Percentiles rank a stretch among this genome's conserved stretches.
phyloP scores from a whole-genome alignment of 768 basidiomycete genomes.

The Pisolithus marmoratus region DNA sequence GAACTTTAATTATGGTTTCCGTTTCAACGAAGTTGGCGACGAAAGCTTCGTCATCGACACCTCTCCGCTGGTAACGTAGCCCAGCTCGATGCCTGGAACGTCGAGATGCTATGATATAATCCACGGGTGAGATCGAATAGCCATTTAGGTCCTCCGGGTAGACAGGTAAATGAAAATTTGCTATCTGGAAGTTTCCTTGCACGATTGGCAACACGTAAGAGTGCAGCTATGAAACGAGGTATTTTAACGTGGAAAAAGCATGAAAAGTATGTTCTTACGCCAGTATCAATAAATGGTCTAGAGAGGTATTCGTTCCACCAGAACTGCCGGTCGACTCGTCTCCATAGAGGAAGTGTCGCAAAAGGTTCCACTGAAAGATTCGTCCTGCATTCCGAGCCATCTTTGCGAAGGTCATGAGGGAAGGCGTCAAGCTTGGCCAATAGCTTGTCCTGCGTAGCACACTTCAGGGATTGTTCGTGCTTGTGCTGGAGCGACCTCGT shows the following conservation, averaged over 20 bases:
- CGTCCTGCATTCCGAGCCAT: slow-evolving; percentile 31
- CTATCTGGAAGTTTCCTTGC: slow-evolving; percentile 85
- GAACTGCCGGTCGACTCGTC: slow-evolving; percentile 82
- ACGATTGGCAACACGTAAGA: slow-evolving; percentile 85
- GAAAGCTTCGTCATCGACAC: slow-evolving; percentile 87
- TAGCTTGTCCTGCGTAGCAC: slow-evolving; percentile 52
- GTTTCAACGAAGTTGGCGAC: slow-evolving; percentile 97
- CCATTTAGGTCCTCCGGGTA: slow-evolving; percentile 32
- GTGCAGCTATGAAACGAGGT: slow-evolving; percentile 50
- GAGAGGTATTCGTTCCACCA: slow-evolving; percentile 96
- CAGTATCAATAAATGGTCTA: slow-evolving; percentile 81
- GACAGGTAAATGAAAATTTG: slow-evolving; percentile 58
- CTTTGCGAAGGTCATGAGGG: slow-evolving; percentile 27
- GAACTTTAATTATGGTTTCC: slow-evolving; percentile 79
- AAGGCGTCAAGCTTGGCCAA: slow-evolving; percentile 55
- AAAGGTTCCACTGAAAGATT: slow-evolving; percentile 66
- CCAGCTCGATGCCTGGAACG: slow-evolving; percentile 88
- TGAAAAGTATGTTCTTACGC: slow-evolving; percentile 43
- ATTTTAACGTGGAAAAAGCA: background rate
- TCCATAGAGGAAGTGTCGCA: slow-evolving; percentile 81
- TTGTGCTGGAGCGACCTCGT: slow-evolving; percentile 82
- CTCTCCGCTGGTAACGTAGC: slow-evolving; percentile 88
- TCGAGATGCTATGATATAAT: slow-evolving; percentile 81
- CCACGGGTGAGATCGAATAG: slow-evolving; percentile 41
- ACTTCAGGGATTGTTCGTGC: slow-evolving; percentile 55